phyloP scores from a whole-genome alignment of 306 rosid genomes.

The Malus fusca region DNA sequence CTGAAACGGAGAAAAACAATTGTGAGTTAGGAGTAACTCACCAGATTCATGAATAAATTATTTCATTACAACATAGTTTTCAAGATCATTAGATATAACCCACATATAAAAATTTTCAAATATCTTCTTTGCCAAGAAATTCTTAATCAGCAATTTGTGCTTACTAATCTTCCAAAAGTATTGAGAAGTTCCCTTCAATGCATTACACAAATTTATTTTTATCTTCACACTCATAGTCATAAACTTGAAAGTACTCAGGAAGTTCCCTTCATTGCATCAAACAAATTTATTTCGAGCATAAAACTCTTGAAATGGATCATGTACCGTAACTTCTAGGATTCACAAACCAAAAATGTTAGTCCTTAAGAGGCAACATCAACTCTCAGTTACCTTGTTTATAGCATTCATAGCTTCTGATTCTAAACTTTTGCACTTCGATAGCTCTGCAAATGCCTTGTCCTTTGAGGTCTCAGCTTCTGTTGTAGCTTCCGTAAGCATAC shows the following conservation, averaged over 20 bases:
- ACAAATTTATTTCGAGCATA: neutral
- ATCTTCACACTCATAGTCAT: neutral
- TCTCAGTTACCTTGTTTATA: constrained; percentile 49
- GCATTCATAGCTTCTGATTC: constrained; percentile 55
- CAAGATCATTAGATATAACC: neutral
- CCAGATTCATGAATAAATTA: neutral
- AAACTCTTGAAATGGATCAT: neutral
- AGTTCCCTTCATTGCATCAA: neutral
- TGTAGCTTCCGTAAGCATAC: constrained; percentile 37
- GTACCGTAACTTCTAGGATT: neutral
- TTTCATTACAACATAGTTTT: neutral
- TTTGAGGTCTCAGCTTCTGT: constrained; percentile 43
- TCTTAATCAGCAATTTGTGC: neutral
- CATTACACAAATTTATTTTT: neutral
- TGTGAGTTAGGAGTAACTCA: neutral
- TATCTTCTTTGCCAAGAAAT: neutral
- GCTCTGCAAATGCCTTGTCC: constrained; percentile 32
- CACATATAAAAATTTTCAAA: neutral
- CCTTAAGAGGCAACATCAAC: neutral
- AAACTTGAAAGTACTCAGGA: neutral
- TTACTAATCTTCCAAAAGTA: neutral
- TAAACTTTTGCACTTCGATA: constrained; percentile 34
- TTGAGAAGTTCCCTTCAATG: neutral
- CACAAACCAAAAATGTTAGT: neutral
- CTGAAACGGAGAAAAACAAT: constrained; percentile 23